Percentiles rank a stretch among this genome's conserved stretches.
Evolutionary conservation across 805 yeast species (phyloP).

Genomic region (Lipomyces japonicus): DNA sequence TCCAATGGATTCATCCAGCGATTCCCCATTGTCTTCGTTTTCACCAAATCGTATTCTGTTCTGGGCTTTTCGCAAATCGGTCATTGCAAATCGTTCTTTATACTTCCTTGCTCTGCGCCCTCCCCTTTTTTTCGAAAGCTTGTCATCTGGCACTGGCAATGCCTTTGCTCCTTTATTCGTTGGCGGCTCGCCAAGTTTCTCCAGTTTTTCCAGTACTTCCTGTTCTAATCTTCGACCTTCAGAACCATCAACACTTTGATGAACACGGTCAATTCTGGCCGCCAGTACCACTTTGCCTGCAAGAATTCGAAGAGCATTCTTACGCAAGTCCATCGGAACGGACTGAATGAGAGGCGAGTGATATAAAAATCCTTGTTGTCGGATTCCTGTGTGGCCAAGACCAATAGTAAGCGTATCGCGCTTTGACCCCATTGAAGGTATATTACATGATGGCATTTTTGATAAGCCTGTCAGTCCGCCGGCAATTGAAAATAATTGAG

Average conservation of each 20-base stretch:
- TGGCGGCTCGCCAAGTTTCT: conserved; percentile 75
- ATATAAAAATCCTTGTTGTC: conserved; percentile 69
- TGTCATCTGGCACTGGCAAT: conserved; percentile 71
- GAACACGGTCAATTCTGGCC: conserved; percentile 70
- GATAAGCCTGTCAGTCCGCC: conserved; percentile 70
- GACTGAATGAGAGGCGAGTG: conserved; percentile 55
- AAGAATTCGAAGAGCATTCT: conserved; percentile 70
- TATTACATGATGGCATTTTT: conserved; percentile 73
- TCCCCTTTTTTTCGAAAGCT: conserved; percentile 76
- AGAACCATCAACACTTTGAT: conserved; percentile 44
- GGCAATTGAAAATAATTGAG: conserved; percentile 62
- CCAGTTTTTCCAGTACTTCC: conserved; percentile 62
- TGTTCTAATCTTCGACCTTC: conserved; percentile 56
- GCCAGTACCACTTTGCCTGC: conserved; percentile 79
- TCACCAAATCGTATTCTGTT: conserved; percentile 77
- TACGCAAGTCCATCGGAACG: conserved; percentile 55
- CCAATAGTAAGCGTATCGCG: conserved; percentile 40
- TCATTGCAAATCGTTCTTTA: conserved; percentile 74
- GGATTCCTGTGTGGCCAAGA: conserved; percentile 45
- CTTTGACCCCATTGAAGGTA: conserved; percentile 70
- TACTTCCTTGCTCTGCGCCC: conserved; percentile 76
- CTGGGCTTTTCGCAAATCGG: conserved; percentile 77
- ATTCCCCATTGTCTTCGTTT: conserved; percentile 55
- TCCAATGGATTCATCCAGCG: conserved; percentile 56
- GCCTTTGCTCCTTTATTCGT: conserved; percentile 57